phyloP scores from a whole-genome alignment of 345 rosid species.

The Populus pruinosa region DNA sequence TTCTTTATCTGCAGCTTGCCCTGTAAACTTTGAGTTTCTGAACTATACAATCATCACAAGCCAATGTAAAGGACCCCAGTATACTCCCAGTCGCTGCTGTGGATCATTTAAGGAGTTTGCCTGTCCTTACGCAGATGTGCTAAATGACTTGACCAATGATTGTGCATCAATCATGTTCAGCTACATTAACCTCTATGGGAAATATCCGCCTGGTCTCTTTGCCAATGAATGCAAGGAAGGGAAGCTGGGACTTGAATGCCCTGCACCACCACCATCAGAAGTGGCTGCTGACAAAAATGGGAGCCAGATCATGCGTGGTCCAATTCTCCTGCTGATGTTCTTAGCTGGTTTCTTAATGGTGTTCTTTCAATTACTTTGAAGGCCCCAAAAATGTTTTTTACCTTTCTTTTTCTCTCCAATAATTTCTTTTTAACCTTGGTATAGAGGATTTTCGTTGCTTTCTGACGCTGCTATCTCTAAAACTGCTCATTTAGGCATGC shows the following conservation, averaged over 20 bases:
- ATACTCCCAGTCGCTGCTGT: constrained; percentile 15
- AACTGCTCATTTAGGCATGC: not conserved
- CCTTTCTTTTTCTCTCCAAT: not conserved
- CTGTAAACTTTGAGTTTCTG: constrained; percentile 27
- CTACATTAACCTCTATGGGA: constrained; percentile 33
- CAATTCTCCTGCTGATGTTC: constrained; percentile 8
- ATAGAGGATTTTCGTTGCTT: not conserved
- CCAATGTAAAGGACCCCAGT: constrained; percentile 23
- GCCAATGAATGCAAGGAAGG: constrained; percentile 17
- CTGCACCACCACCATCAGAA: constrained; percentile 15
- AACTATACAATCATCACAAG: constrained; percentile 30
- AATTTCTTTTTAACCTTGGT: not conserved
- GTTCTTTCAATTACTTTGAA: constrained; percentile 15
- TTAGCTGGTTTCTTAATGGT: not conserved
- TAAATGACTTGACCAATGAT: constrained; percentile 24
- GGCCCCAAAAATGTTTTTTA: not conserved
- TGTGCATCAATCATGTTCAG: constrained; percentile 32
- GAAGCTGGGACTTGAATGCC: constrained; percentile 23
- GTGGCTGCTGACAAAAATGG: not conserved
- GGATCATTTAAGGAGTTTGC: constrained; percentile 20
- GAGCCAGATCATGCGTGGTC: constrained; percentile 1
- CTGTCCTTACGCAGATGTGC: constrained; percentile 13
- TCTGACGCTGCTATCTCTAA: not conserved
- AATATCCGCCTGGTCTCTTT: constrained; percentile 26
- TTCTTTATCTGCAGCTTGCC: constrained; percentile 18